Evolutionary conservation across 2,329 filamentous ascomycete species (phyloP), one percentile per base, ranked within the genome.

Genomic region (Colletotrichum musicola): DNA sequence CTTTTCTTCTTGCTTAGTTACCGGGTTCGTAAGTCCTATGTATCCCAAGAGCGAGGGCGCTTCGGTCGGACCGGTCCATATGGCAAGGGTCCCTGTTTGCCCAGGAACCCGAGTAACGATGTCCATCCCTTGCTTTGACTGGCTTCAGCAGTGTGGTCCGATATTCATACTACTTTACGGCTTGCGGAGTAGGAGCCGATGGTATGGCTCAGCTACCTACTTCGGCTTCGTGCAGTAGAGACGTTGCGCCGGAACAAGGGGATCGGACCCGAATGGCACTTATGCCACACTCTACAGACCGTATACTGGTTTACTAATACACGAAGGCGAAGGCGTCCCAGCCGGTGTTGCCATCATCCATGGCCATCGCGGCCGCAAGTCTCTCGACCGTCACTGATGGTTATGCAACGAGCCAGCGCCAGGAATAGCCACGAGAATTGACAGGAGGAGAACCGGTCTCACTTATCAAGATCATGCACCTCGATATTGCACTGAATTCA

Each of bases 401-500:
- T n/a, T 27, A 18, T 59, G 46, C 55, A 58, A 16, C 54, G 40
- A 57, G 20, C 27, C 38, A 61, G 14, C 13, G 10, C 14, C 56
- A 14, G 56, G 40, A 27, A 49, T 44, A 13, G 22, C 3, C 38
- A 20, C 25, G 16, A 16, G 18, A 27, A 59, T 20, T 56, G 42
- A 38, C 22, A 30, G 42, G 38, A 40, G 16, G 30, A 50, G 38
- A 22, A 10, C 14, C 27, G 27, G 64, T 61, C 44, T 68, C 56
- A 64, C 59, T 64, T 60, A 35, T 4, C 56, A 63, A 71, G 61
- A 69, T 71, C 61, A 69, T 71, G 65, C 68, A 69, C 61, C 13
- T 54, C 27, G 16, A 58, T 57, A 47, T 38, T 64, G 56, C 40
- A 10, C 30, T 20, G 27, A 35, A 61, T 27, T 57, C 55, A 69